These are phyloP conservation scores for Phytopythium mirpurense DNA, from an alignment of 352 stramenopile genomes.

Conservation along the genomic window DNA sequence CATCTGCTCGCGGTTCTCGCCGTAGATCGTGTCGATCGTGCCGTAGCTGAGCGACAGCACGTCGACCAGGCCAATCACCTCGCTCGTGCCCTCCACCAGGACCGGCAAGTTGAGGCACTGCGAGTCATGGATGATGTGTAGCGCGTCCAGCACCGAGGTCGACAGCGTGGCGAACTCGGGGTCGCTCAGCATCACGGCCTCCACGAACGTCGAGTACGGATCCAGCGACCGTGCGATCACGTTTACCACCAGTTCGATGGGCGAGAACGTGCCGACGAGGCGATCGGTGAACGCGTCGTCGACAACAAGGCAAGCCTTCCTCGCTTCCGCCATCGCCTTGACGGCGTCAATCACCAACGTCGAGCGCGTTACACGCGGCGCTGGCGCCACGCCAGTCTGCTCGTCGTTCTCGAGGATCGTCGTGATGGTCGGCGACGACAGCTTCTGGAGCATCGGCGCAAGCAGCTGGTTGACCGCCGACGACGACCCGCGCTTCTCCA, in stretches of 20 bases:
- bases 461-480: constrained; percentile 74
- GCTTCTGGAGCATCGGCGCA: constrained; percentile 76
- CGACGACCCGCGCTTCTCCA: constrained; percentile 72
- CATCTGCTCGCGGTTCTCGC: constrained; percentile 84
- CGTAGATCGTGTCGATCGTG: constrained; percentile 86
- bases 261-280: constrained; percentile 95
- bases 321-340: constrained; percentile 69
- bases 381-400: constrained; percentile 30
- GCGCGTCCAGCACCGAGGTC: constrained; percentile 76
- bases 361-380: constrained; percentile 80
- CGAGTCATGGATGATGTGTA: constrained; percentile 89
- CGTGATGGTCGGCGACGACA: constrained; percentile 70
- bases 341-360: constrained; percentile 75
- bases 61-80: constrained; percentile 80
- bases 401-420: constrained; percentile 84
- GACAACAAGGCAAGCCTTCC: constrained; percentile 94
- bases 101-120: constrained; percentile 81
- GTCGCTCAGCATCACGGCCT: constrained; percentile 89
- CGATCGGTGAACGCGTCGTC: constrained; percentile 82
- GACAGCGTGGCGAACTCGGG: constrained; percentile 63
- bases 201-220: constrained; percentile 84
- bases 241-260: constrained; percentile 95
- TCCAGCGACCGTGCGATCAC: constrained; percentile 93
- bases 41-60: constrained; percentile 84
- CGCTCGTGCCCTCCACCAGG: constrained; percentile 48